Conservation (phyloP, 2,329 filamentous ascomycete genomes). For the Epichloe coenophiala region DNA sequence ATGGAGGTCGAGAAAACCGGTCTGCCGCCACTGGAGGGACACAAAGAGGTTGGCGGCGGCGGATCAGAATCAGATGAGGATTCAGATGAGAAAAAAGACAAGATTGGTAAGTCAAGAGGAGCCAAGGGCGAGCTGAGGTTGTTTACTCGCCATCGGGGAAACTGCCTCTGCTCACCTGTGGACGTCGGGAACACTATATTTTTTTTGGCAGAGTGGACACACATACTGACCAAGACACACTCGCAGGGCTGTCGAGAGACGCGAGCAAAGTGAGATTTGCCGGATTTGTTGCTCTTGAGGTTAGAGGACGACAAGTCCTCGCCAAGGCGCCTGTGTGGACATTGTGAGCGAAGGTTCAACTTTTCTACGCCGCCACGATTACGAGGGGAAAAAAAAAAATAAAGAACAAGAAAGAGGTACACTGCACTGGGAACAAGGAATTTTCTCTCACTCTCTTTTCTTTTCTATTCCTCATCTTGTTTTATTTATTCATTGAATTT, state of each 20-base stretch:
- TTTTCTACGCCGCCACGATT: neutral
- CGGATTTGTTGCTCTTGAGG: constrained; percentile 61
- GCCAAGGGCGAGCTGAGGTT: constrained; percentile 36
- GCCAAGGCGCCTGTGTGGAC: constrained; percentile 65
- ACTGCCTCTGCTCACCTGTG: neutral
- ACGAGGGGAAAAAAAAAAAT: no score
- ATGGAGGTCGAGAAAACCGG: constrained; percentile 78
- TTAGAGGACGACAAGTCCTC: constrained; percentile 61
- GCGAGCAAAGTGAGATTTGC: constrained; percentile 55
- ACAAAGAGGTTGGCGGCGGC: constrained; percentile 25
- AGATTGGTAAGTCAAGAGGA: constrained; percentile 26
- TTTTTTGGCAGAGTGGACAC: constrained; percentile 4
- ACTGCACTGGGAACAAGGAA: neutral
- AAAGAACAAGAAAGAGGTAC: neutral
- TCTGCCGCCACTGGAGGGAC: constrained; percentile 46
- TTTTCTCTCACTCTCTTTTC: no score
- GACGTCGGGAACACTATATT: neutral
- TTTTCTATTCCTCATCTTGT: neutral
- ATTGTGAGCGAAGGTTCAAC: constrained; percentile 16
- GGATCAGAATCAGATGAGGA: constrained; percentile 18
- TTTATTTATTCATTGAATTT: neutral
- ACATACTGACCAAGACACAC: constrained; percentile 26
- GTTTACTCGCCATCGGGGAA: constrained; percentile 11
- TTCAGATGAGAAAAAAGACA: constrained; percentile 21
- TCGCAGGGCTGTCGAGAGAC: constrained; percentile 30